Base-by-base conservation (phyloP, 805 yeast genomes). In the Kodamaea restingae region DNA sequence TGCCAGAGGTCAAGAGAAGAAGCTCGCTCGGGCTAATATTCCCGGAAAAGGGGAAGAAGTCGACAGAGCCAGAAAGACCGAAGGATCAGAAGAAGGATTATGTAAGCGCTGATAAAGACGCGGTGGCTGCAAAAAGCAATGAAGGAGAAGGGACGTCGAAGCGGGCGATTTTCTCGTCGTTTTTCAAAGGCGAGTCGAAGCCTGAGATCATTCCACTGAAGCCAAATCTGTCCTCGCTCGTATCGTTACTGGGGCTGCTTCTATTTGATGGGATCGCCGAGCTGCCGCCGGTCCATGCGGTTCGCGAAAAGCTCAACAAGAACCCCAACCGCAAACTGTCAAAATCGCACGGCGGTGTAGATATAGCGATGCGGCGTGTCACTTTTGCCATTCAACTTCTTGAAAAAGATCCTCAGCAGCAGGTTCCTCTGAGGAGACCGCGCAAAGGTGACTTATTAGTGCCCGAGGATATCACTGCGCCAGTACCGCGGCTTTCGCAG, bases 331-430 rank as follows among this genome's bases (percentile, higher is more conserved):
- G 41, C 31, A 15, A 27, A 5, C 10, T 12, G 15, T 7, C 14
- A 25, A 6, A 5, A n/a, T 25, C n/a, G n/a, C n/a, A n/a, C n/a
- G n/a, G 55, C n/a, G 40, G 61, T 15, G 71, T 69, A 5, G 35
- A 38, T 17, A 30, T 33, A 4, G 14, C 34, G 3, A 38, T 38
- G 17, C 32, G 34, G n/a, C 67, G 90, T 44, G 95, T 88, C 4
- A 73, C 79, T 0, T 90, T 90, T 60, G 88, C 93, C 0, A 71
- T 87, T 4, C 84, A 84, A 36, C 78, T 81, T 38, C 75, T 88
- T 44, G 71, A 70, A 0, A 70, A 69, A 45, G 96, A 90, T 58
- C 62, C 60, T 2, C 81, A 76, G 48, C 82, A 76, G 50, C 82
- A 76, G 51, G 76, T 76, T 36, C 82, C 82, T 0, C 73, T 80